Conservation (phyloP, 139 green algal species). For the Coelastrella sp. region DNA sequence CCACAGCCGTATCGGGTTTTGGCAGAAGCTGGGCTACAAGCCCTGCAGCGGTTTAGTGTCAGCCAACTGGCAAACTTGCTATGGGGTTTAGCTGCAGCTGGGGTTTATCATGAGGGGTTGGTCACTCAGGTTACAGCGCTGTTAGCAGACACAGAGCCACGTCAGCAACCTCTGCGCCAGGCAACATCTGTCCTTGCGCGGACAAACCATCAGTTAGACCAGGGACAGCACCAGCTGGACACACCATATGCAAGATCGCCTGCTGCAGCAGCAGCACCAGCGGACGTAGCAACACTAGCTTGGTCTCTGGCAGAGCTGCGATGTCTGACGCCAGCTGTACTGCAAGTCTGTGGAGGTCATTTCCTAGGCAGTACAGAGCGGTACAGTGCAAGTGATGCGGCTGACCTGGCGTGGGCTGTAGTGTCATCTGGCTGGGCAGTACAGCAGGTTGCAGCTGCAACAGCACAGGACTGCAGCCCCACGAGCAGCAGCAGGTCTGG, state of each 20-base stretch:
- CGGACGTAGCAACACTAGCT: slow-evolving; percentile 8
- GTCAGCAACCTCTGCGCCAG: neutral
- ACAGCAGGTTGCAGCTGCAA: neutral
- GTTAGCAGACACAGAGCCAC: neutral
- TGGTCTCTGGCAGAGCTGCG: slow-evolving; percentile 39
- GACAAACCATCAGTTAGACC: no score
- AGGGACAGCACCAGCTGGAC: neutral
- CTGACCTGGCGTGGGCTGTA: slow-evolving; percentile 33
- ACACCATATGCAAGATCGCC: neutral
- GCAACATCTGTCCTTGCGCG: no score
- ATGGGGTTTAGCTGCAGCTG: slow-evolving; percentile 39
- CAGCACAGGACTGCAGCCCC: neutral
- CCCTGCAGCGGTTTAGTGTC: neutral
- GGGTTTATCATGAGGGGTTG: slow-evolving; percentile 1
- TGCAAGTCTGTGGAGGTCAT: neutral
- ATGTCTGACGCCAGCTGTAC: neutral
- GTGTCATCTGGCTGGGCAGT: neutral
- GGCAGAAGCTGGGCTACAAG: neutral
- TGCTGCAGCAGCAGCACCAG: neutral
- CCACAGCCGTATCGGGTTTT: neutral
- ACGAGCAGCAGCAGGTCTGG: neutral
- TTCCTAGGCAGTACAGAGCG: neutral
- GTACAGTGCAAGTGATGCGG: slow-evolving; percentile 31
- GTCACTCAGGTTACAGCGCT: neutral
- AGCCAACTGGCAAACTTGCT: slow-evolving; percentile 17